Evolutionary conservation across 2,329 filamentous ascomycete genomes (phyloP).

Genomic region (Stagonosporopsis rhizophila): DNA sequence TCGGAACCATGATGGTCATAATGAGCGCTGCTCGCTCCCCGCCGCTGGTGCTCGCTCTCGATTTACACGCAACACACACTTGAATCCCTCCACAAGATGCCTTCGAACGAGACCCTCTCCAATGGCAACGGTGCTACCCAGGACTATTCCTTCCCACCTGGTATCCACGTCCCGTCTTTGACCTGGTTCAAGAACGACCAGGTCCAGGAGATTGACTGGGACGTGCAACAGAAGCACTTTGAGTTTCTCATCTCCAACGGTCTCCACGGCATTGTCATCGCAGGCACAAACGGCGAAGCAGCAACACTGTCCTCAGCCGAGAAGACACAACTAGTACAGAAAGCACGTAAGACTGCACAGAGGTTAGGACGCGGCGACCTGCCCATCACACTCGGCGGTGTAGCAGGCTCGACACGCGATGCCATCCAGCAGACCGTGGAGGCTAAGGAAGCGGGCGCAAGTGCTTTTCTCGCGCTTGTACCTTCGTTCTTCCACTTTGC

Average conservation of each 20-base stretch:
- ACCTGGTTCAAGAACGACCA: constrained; percentile 61
- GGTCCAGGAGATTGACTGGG: constrained; percentile 64
- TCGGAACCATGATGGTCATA: constrained; percentile 24
- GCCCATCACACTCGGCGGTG: constrained; percentile 53
- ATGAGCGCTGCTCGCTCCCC: constrained; percentile 22
- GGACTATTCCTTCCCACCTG: constrained; percentile 55
- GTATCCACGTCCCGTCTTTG: constrained; percentile 64
- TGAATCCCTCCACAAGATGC: constrained; percentile 26
- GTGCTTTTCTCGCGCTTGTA: constrained; percentile 49
- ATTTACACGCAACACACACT: background rate
- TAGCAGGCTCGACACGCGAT: constrained; percentile 51
- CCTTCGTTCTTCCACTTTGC: constrained; percentile 53
- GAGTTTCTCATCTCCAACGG: constrained; percentile 62
- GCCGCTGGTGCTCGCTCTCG: background rate
- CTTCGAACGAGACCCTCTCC: constrained; percentile 37
- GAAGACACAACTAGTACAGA: constrained; percentile 51
- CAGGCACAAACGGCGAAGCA: constrained; percentile 57
- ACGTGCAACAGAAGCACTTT: constrained; percentile 60
- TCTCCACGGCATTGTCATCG: constrained; percentile 58
- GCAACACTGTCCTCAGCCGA: constrained; percentile 51
- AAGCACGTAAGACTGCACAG: constrained; percentile 48
- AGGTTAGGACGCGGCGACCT: constrained; percentile 43
- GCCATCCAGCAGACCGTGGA: constrained; percentile 51
- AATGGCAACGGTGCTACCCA: constrained; percentile 34
- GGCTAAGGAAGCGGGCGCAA: constrained; percentile 49